Conservation (phyloP, 2,329 filamentous ascomycete genomes). For the Xylariaceae sp. region DNA sequence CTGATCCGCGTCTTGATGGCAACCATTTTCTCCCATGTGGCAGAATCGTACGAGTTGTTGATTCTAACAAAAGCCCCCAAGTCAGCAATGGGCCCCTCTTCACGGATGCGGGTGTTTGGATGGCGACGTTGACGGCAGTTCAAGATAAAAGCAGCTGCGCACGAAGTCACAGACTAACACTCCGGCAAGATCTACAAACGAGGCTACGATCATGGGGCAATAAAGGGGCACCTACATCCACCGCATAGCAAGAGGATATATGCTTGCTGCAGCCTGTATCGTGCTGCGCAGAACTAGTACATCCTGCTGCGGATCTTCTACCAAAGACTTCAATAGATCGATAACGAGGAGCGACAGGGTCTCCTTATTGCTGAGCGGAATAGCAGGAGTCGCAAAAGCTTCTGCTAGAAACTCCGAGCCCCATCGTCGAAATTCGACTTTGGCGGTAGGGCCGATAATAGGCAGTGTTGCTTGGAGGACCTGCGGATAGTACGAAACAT, state of each 20-base stretch:
- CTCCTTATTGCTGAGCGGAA: conserved; percentile 74
- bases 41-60: conserved; percentile 73
- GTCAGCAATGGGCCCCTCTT: conserved; percentile 22
- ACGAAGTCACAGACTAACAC: conserved; percentile 21
- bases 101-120: background rate
- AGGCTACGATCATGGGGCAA: conserved; percentile 27
- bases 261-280: conserved; percentile 82
- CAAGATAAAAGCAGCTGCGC: conserved; percentile 14
- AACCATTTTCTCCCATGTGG: conserved; percentile 82
- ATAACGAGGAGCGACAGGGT: conserved; percentile 71
- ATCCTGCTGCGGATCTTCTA: conserved; percentile 71
- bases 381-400: conserved; percentile 86
- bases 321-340: conserved; percentile 65
- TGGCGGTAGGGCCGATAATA: conserved; percentile 70
- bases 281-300: conserved; percentile 74
- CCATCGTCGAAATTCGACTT: conserved; percentile 86
- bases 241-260: conserved; percentile 86
- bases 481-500: conserved; percentile 82
- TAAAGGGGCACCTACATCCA: conserved; percentile 71
- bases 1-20: conserved; percentile 86
- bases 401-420: conserved; percentile 93
- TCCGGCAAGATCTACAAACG: conserved; percentile 25
- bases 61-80: conserved; percentile 55
- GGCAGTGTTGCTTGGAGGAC: conserved; percentile 92
- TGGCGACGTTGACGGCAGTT: conserved; percentile 9